Conservation (phyloP, 768 basidiomycete species). For the Leccinum boreale region DNA sequence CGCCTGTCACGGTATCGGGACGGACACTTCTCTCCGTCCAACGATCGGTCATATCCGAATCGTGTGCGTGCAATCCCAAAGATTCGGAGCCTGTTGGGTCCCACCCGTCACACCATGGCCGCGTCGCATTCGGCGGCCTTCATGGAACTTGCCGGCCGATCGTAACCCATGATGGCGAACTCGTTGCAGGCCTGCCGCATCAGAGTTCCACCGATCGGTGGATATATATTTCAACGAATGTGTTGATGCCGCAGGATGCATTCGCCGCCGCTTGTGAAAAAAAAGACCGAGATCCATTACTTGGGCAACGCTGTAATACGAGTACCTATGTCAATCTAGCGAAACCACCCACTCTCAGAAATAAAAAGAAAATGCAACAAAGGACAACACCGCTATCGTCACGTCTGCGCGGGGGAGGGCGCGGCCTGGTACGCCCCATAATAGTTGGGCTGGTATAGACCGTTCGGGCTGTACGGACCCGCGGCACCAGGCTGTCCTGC, state of each 20-base stretch:
- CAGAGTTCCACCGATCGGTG: background rate
- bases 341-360: background rate
- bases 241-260: background rate
- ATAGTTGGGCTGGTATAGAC: conserved; percentile 30
- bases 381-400: background rate
- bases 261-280: background rate
- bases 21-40: background rate
- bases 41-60: background rate
- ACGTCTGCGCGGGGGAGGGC: conserved; percentile 31
- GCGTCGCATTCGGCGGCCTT: background rate
- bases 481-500: conserved; percentile 22
- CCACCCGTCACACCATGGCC: too few relatives aligned
- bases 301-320: conserved; percentile 7
- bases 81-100: too few relatives aligned
- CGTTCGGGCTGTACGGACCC: conserved; percentile 14
- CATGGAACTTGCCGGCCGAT: background rate
- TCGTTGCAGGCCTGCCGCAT: background rate
- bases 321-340: conserved; percentile 21
- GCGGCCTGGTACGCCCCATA: conserved; percentile 33
- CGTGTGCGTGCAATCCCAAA: background rate
- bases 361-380: background rate
- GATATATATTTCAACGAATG: background rate
- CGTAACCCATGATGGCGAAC: background rate
- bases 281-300: conserved; percentile 13
- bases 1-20: background rate